phyloP scores from a whole-genome alignment of 768 basidiomycete species.

The Baorangia bicolor region DNA sequence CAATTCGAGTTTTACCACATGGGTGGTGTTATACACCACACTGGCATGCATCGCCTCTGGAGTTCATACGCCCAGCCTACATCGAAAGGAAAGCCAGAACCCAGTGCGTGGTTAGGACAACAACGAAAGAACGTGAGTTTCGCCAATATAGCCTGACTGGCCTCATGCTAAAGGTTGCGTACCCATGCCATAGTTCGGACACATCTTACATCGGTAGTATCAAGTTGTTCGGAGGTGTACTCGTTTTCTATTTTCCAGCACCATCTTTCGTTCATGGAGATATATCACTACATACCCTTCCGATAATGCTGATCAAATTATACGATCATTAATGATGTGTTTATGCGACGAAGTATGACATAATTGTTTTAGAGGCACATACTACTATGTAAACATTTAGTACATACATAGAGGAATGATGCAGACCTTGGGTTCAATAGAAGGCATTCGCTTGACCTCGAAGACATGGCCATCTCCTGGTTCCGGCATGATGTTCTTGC shows the following conservation, averaged over 20 bases:
- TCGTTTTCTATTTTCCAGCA: neutral
- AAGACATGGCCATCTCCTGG: neutral
- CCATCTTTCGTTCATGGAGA: conserved; percentile 8
- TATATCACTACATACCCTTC: conserved; percentile 13
- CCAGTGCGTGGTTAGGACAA: conserved; percentile 68
- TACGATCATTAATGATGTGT: neutral
- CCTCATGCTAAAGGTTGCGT: neutral
- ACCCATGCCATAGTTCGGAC: conserved; percentile 26
- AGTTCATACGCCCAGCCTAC: conserved; percentile 55
- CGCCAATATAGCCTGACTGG: neutral
- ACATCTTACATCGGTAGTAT: conserved; percentile 25
- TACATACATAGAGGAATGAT: neutral
- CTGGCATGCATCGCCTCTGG: conserved; percentile 64
- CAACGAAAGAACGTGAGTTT: conserved; percentile 52
- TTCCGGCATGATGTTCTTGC: neutral
- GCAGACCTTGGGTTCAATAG: neutral
- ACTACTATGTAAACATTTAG: too few relatives aligned
- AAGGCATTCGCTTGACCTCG: neutral
- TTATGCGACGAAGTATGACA: conserved; percentile 10
- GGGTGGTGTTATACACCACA: conserved; percentile 68
- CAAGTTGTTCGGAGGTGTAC: neutral
- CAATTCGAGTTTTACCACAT: conserved; percentile 79
- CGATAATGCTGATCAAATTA: conserved; percentile 10
- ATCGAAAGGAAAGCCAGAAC: conserved; percentile 44
- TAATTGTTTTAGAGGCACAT: neutral